These are phyloP conservation scores for Taxillus chinensis DNA, from an alignment of 164 flowering plant genomes.

Conservation along the genomic window DNA sequence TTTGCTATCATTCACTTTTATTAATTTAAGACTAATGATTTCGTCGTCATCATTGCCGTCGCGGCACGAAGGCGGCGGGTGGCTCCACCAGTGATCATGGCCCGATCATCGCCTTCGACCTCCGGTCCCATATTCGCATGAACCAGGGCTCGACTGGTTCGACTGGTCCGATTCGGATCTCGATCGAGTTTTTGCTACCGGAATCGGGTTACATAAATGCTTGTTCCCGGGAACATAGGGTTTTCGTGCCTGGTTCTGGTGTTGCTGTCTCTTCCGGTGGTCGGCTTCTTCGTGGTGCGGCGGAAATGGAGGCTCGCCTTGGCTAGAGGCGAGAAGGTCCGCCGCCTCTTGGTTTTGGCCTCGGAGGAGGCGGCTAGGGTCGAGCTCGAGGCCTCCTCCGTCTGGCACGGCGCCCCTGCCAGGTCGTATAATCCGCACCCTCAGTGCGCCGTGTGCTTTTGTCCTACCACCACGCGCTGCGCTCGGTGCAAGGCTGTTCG, in stretches of 20 bases:
- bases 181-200: conserved; percentile 9
- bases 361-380: conserved; percentile 61
- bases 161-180: conserved; percentile 10
- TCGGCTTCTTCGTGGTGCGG: conserved; percentile 27
- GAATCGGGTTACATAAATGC: conserved; percentile 44
- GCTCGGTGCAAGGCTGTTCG: conserved; percentile 59
- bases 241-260: conserved; percentile 24
- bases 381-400: conserved; percentile 50
- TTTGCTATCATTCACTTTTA: too few relatives aligned
- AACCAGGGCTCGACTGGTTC: background rate
- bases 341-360: conserved; percentile 44
- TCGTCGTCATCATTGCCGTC: background rate
- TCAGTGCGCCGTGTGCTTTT: conserved; percentile 51
- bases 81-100: too few relatives aligned
- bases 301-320: conserved; percentile 49
- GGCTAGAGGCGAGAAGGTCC: conserved; percentile 56
- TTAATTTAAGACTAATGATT: too few relatives aligned
- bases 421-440: background rate
- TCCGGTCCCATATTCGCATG: background rate
- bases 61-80: background rate
- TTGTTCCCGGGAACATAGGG: conserved; percentile 53
- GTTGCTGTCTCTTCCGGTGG: conserved; percentile 19
- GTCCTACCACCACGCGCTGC: conserved; percentile 65
- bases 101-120: background rate
- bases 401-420: conserved; percentile 8